Base-by-base conservation (phyloP, 2,329 filamentous ascomycete genomes). In the Colletotrichum tamarilloi region DNA sequence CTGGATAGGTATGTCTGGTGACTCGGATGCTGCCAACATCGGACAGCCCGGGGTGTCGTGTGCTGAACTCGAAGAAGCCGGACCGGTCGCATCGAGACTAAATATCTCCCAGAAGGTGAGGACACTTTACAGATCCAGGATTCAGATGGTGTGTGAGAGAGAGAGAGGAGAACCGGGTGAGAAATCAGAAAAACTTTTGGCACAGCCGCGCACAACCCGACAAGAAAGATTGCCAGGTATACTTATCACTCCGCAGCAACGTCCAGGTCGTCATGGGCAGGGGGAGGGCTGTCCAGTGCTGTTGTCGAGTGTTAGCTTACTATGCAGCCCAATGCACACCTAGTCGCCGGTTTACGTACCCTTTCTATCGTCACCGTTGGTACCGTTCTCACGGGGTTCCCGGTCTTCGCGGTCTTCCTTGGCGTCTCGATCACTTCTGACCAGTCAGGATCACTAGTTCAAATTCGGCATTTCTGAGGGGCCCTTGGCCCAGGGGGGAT, bases 201-300 rank as follows among this genome's bases (percentile, higher is more conserved):
- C 68, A 68, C 58, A 74, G 67, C 72, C 65, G 66, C 53, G 64
- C 65, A 71, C 35, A 72, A 67, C 72, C 55, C 60, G 53, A 71
- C 65, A 58, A 74, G 59, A 55, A 32, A 59, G 59, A 59, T 70
- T 75, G 74, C 67, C 71, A 75, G 53, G 63, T 70, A 75, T 73
- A 68, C 70, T 74, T 63, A 74, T 79, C 87, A 92, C 86, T 98
- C 97, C 80, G 95, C 96, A 81, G 95, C 96, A 81, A 97, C 95
- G 83, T 99, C 97, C 81, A 98, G 90, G 81, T 99, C 97, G 83
- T 99, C 97, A 80, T 98, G 95, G 78, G 92, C 92, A 76, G 94
- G 92, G 75, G 94, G 91, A 77, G 94, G 93, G 79, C 94, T 94
- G 77, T 97, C 95, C 79, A 93, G 86, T 81, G 90, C 87, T 87